Base-by-base conservation (phyloP, 352 stramenopile genomes). In the Thalassiosira ordinaria region DNA sequence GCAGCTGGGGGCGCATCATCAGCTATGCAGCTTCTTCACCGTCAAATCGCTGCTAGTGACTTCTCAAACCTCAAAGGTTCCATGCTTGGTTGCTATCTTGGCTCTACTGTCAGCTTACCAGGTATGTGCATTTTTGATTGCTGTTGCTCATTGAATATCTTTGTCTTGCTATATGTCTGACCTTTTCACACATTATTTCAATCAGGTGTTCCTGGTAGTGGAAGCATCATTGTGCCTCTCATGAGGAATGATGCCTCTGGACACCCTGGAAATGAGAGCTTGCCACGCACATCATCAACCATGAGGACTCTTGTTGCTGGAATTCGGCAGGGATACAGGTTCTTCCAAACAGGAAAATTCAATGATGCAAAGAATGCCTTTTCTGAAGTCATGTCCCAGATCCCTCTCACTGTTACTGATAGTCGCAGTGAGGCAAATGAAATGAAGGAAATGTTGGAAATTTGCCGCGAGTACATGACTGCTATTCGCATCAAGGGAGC, bases 321-420 rank as follows among this genome's bases (percentile, higher is more conserved):
- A 46, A 87, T 99, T 29, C 98, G 98, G 81, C 93, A 96, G 49
- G 97, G 97, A 22, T 99, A 99, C 92, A 93, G 93, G 46, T 94
- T 95, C 59, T 99, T 99, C 87, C 97, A 97, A 59, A 94, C 92
- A 49, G 97, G 97, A 75, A 99, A 99, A 88, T 99, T 99, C 84
- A 95, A 96, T 31, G 97, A 99, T 39, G 95, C 98, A n/a, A 96
- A 97, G 87, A 91, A 84, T 47, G 74, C 95, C 8, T 99, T 98
- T 78, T 77, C 94, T 62, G 89, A 91, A 65, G 98, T 99, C 37
- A 78, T 99, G 49, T 89, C 95, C 52, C 90, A 96, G 65, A 97
- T 99, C 81, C 98, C 98, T 39, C 91, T 99, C 52, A 86, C 98
- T 33, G 93, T 98, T 26, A 97, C 97, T 13, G 95, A 96, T 27